Base-by-base conservation (phyloP, 1,284 basidiomycete species). In the Naganishia sp. region DNA sequence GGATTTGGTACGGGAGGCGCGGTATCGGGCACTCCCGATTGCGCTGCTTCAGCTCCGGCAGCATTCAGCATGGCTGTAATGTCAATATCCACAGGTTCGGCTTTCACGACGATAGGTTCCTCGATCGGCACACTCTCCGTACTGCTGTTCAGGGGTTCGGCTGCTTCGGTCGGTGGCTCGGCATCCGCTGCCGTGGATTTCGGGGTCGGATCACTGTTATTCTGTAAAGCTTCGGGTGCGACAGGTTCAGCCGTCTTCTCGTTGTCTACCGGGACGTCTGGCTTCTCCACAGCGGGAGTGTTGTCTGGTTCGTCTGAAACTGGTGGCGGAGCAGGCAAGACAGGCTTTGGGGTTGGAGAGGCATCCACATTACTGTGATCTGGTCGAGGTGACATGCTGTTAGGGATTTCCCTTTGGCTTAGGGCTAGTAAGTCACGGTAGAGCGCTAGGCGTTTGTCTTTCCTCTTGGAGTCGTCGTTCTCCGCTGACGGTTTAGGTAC, bases 61-160 rank as follows among this genome's bases (percentile, higher is more conserved):
- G 35, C 18, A 42, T 15, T 21, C 23, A 25, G 13, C 21, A 39
- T 21, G n/a, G 35, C n/a, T 23, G 47, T 51, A 35, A 61, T 41
- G 39, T 61, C 58, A 10, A 61, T 28, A 21, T 61, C 58, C 2
- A 61, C 23, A 10, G 58, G 58, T 25, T 61, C 58, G n/a, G 58
- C 32, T 41, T 61, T 61, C 7, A 61, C 58, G 21, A 61, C 25
- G 6, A 61, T 42, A 23, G 47, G 47, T 39, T 51, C 58, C 1
- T 51, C 49, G 15, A 51, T 32, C 35, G 13, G 35, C 7, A n/a
- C 42, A 23, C n/a, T n/a, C 6, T n/a, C 32, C 13, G n/a, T 28
- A 31, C 35, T 21, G 17, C 10, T 28, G 18, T 11, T 21, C 7
- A 21, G 21, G 2, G 47, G 47, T 11, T 21, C 11, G n/a, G 28